Conservation (phyloP, 2,329 filamentous ascomycete species). For the Dactylellina parvicollis region DNA sequence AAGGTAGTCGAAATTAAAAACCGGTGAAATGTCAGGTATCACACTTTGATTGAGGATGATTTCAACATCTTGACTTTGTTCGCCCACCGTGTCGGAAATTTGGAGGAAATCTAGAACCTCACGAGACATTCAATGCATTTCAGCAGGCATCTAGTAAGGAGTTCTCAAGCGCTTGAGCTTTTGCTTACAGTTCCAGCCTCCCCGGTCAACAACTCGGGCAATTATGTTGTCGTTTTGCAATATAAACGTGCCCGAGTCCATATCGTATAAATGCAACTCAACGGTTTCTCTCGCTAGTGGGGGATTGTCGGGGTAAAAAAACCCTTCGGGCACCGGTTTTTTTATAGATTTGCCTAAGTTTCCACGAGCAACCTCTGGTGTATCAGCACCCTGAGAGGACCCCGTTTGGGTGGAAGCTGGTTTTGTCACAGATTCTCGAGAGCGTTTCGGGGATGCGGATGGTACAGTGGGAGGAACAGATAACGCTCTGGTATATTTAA, state of each 20-base stretch:
- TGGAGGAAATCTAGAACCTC: conserved; percentile 21
- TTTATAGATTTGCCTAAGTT: conserved; percentile 56
- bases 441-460: background rate
- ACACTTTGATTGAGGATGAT: conserved; percentile 88
- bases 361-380: conserved; percentile 58
- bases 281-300: conserved; percentile 78
- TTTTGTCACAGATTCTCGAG: background rate
- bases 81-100: background rate
- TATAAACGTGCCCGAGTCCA: conserved; percentile 84
- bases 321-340: conserved; percentile 56
- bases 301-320: conserved; percentile 74
- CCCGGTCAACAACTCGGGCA: conserved; percentile 84
- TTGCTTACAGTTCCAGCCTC: conserved; percentile 77
- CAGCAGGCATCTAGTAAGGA: background rate
- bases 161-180: background rate
- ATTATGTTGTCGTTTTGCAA: conserved; percentile 78
- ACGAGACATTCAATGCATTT: background rate
- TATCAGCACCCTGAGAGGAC: background rate
- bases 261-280: conserved; percentile 94
- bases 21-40: conserved; percentile 90
- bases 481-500: conserved; percentile 9
- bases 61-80: conserved; percentile 66
- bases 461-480: conserved; percentile 29
- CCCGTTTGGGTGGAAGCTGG: background rate
- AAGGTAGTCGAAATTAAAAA: conserved; percentile 99